Evolutionary conservation across 2,329 filamentous ascomycete genomes (phyloP), one percentile per base, ranked within the genome.

Genomic region (Shiraia sp.): DNA sequence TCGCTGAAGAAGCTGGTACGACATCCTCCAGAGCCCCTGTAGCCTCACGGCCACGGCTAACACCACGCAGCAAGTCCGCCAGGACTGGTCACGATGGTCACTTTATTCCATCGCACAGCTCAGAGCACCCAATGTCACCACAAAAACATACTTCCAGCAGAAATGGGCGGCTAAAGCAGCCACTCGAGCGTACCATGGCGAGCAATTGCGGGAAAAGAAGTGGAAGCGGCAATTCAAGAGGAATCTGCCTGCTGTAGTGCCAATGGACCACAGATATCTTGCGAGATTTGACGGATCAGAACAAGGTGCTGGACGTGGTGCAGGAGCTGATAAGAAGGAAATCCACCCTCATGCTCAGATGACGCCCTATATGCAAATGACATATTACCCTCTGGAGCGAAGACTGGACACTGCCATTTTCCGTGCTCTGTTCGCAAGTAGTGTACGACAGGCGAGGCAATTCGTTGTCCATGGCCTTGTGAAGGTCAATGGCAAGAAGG

Each of bases 71-170:
- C 95, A 90, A 87, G 70, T 96, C 71, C 87, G 92, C 62, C 88
- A 93, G 77, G 90, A 90, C 77, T 96, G 92, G 93, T 95, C 90
- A 78, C 95, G 96, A 76, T 90, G 90, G 79, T 96, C 95, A 68
- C 79, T 99, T 51, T 99, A 88, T 82, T 96, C 96, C 74, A 75
- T 99, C 53, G 74, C 77, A 36, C 79, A 80, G 55, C 63, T 81
- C 24, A 72, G 61, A 30, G 62, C 70, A 2, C 80, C 79, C 13
- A 65, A 58, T 12, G 36, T 46, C 17, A 36, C 35, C 2, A 36
- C 42, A 3, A 55, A 54, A 17, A 96, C 91, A 31, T 95, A 93
- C 75, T 99, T 95, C 80, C 92, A 97, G 78, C 92, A 97, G 74
- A 99, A 99, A 86, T 99, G 92, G 92, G 72, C 74, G 1, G 88